These are phyloP conservation scores for Stentor coeruleus DNA, from an alignment of 73 alveolate genomes.

Conservation along the genomic window DNA sequence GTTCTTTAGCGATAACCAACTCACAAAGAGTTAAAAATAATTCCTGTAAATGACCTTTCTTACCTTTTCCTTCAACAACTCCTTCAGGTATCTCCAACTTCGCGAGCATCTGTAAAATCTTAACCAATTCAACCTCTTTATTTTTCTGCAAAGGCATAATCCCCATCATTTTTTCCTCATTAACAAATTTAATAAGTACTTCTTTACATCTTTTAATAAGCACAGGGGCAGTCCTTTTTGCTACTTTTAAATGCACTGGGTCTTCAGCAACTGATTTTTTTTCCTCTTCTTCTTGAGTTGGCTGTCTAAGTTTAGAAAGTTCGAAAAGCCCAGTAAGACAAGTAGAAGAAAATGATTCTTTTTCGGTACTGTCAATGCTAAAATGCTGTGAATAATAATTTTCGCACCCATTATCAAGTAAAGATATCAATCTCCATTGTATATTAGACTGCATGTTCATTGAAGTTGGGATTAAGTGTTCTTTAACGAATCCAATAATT, in stretches of 20 bases:
- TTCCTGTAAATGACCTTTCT: constrained; percentile 69
- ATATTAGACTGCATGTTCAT: constrained; percentile 3
- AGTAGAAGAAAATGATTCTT: not conserved
- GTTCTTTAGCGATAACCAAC: constrained; percentile 68
- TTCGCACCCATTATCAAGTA: not conserved
- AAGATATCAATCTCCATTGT: not conserved
- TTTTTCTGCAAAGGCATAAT: constrained; percentile 56
- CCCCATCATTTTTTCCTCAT: constrained; percentile 74
- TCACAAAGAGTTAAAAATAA: constrained; percentile 74
- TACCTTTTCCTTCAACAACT: constrained; percentile 33
- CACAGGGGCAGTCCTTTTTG: constrained; percentile 75
- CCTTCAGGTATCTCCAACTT: constrained; percentile 66
- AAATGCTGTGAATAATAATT: not conserved
- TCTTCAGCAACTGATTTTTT: constrained; percentile 18
- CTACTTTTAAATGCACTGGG: constrained; percentile 53
- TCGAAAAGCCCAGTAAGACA: constrained; percentile 5
- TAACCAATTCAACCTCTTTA: constrained; percentile 58
- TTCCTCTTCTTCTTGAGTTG: constrained; percentile 28
- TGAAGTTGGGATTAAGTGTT: not conserved
- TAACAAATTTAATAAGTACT: constrained; percentile 60
- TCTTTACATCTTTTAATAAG: constrained; percentile 75
- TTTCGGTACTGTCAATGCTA: not conserved
- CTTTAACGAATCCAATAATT: not conserved
- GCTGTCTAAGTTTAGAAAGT: constrained; percentile 26
- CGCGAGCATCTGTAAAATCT: constrained; percentile 64